Evolutionary conservation across 2,329 filamentous ascomycete species (phyloP), one percentile per base, ranked within the genome.

Genomic region (Harringtonia lauricola): DNA sequence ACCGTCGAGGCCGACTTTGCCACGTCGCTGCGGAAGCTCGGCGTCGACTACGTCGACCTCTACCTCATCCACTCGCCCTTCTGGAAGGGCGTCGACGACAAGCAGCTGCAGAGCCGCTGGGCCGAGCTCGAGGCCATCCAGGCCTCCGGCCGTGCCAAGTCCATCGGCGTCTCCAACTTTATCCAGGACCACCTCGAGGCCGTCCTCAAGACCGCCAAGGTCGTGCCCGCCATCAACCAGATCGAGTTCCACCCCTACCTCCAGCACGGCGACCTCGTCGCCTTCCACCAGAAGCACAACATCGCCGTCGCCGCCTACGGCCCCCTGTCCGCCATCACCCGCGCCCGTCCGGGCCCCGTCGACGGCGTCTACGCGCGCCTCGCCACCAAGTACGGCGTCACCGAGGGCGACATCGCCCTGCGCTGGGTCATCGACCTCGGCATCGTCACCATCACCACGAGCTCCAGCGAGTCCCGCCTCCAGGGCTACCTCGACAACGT

Each of bases 151-250:
- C 74, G 74, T 48, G 79, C 76, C 39, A 72, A 69, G 51, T 77
- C 80, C 44, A 87, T 92, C 52, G 86, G 86, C 41, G 79, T 92
- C 14, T 86, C 81, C 55, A 92, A 90, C 65, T 90, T 83, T 56
- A 55, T 74, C 28, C 63, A 70, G 52, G 56, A 63, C 36, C 65
- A 83, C 51, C 60, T 83, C 18, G 71, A 81, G 57, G 55, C 63
- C 3, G 57, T 81, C 35, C 64, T 81, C 2, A 58, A 71, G 57
- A 76, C 77, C 6, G 79, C 79, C 41, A 73, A 71, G 52, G 59
- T 83, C 47, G 57, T 66, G 3, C 86, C 86, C 1, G 79, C 75
- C 8, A 73, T 84, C 49, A 89, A 90, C 65, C 85, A 92, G 68
- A 83, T 90, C 56, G 85, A 90, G 65, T 80, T 76, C 55, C 83